phyloP scores from a whole-genome alignment of 352 stramenopile genomes.

The Phytophthora litchii region DNA sequence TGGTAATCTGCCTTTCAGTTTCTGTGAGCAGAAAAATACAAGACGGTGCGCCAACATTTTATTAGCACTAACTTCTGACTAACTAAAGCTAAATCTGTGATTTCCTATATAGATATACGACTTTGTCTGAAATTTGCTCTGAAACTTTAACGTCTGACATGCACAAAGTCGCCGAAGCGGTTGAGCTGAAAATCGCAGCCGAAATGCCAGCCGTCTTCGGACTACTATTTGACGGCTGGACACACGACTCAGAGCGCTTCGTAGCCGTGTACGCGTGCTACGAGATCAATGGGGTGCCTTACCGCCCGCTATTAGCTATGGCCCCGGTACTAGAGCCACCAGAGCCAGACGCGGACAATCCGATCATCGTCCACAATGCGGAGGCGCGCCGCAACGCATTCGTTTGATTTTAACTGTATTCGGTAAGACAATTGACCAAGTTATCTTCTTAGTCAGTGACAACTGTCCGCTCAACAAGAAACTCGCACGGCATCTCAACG shows the following conservation, averaged over 20 bases:
- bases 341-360: background rate
- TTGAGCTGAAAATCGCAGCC: background rate
- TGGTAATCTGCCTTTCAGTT: slow-evolving; percentile 8
- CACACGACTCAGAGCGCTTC: slow-evolving; percentile 9
- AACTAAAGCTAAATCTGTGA: background rate
- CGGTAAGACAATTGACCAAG: slow-evolving; percentile 15
- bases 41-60: slow-evolving; percentile 1
- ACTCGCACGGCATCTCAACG: background rate
- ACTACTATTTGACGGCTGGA: slow-evolving; percentile 14
- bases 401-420: slow-evolving; percentile 4
- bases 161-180: background rate
- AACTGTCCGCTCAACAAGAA: slow-evolving; percentile 10
- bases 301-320: slow-evolving; percentile 6
- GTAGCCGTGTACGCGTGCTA: slow-evolving; percentile 8
- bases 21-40: slow-evolving; percentile 6
- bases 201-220: slow-evolving; percentile 3
- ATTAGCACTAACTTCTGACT: background rate
- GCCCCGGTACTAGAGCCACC: slow-evolving; percentile 4
- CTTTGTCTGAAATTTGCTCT: slow-evolving; percentile 2
- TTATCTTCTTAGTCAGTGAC: slow-evolving; percentile 16
- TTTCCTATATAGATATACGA: slow-evolving; percentile 8
- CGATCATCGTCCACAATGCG: slow-evolving; percentile 2
- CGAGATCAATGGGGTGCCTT: slow-evolving; percentile 1
- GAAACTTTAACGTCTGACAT: slow-evolving; percentile 4
- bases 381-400: slow-evolving; percentile 5